A percentile compares a stretch with the other conserved stretches of the same genome.
Evolutionary conservation across 805 yeast species (phyloP).

Genomic region (Metschnikowia proteae): DNA sequence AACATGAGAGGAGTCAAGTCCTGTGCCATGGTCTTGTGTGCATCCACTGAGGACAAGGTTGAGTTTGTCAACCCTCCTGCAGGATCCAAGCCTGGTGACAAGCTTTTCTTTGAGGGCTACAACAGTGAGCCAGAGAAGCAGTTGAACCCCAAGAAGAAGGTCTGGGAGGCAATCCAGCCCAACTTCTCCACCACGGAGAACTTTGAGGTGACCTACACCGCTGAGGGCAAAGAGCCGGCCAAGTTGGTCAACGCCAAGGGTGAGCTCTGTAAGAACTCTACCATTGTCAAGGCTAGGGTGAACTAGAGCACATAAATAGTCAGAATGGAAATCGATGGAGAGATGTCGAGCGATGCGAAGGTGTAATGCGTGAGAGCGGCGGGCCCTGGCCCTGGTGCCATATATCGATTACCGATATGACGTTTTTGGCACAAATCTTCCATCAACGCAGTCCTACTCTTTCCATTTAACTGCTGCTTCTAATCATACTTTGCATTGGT

Average conservation of each 20-base stretch:
- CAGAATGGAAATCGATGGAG: neutral
- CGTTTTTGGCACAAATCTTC: no score
- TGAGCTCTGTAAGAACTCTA: constrained; percentile 66
- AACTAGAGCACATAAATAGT: constrained; percentile 43
- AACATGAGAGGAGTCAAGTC: constrained; percentile 97
- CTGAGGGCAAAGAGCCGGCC: constrained; percentile 68
- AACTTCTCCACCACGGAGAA: constrained; percentile 74
- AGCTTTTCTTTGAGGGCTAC: constrained; percentile 88
- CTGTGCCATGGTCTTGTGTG: constrained; percentile 95
- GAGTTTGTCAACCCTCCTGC: constrained; percentile 95
- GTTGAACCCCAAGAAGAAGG: constrained; percentile 96
- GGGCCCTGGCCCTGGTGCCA: no score
- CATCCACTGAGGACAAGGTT: constrained; percentile 67
- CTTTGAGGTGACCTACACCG: constrained; percentile 76
- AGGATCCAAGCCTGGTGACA: constrained; percentile 93
- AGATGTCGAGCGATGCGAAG: neutral
- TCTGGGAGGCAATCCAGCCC: constrained; percentile 96
- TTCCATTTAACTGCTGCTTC: no score
- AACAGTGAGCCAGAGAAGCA: constrained; percentile 87
- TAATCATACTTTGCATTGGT: no score
- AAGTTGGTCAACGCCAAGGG: constrained; percentile 79
- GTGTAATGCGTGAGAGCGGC: no score
- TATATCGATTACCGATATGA: no score
- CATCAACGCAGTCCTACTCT: no score
- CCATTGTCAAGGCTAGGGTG: constrained; percentile 75